Conservation (phyloP, 108 stramenopile species). For the Mediolabrus comicus region DNA sequence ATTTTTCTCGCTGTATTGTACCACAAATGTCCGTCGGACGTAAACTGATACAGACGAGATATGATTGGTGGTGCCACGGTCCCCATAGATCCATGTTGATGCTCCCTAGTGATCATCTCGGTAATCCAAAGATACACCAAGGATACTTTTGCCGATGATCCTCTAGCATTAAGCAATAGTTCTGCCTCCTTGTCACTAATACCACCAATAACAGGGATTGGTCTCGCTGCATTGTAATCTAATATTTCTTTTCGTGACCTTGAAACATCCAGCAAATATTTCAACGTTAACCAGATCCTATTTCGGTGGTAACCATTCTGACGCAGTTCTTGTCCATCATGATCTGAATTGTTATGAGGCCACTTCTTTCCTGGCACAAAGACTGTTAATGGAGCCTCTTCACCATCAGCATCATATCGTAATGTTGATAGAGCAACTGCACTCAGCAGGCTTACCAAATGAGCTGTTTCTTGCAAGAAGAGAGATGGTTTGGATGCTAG, state of each 20-base stretch:
- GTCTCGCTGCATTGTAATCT: constrained; percentile 68
- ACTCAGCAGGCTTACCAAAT: constrained; percentile 59
- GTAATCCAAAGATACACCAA: constrained; percentile 67
- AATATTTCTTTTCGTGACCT: constrained; percentile 50
- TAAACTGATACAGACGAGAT: constrained; percentile 58
- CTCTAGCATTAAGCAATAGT: constrained; percentile 65
- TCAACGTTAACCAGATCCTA: constrained; percentile 1
- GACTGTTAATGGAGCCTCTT: constrained; percentile 58
- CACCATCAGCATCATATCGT: constrained; percentile 68
- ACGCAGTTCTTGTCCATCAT: constrained; percentile 44
- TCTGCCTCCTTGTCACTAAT: constrained; percentile 60
- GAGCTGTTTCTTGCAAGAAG: constrained; percentile 72
- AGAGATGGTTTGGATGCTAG: constrained; percentile 32
- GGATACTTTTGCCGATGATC: constrained; percentile 70
- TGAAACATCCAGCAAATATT: constrained; percentile 52
- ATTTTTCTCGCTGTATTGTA: constrained; percentile 83
- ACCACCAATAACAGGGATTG: constrained; percentile 75
- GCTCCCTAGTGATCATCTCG: constrained; percentile 75
- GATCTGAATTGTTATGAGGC: constrained; percentile 53
- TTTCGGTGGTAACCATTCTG: neutral
- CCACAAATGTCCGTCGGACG: constrained; percentile 56
- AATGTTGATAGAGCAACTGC: constrained; percentile 71
- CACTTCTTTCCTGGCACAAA: constrained; percentile 62
- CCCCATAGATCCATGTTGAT: constrained; percentile 61
- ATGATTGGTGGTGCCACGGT: constrained; percentile 62